phyloP scores from a whole-genome alignment of 306 rosid species.

The Glycine tomentella region DNA sequence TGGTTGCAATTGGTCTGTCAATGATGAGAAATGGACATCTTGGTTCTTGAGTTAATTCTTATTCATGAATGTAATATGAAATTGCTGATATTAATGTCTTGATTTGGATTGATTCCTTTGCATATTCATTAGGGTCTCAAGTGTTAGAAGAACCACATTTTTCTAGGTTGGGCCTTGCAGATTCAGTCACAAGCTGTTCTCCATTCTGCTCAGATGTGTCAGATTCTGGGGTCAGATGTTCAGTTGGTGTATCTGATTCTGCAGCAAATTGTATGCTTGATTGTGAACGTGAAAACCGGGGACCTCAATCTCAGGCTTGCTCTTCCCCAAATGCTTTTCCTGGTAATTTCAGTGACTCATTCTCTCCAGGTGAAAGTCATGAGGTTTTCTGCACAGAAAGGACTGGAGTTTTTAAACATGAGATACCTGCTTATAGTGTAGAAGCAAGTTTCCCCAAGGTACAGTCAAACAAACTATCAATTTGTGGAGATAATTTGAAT shows the following conservation, averaged over 20 bases:
- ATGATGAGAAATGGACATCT: slow-evolving; percentile 26
- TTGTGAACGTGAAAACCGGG: slow-evolving; percentile 52
- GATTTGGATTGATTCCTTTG: slow-evolving; percentile 35
- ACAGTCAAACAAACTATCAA: slow-evolving; percentile 44
- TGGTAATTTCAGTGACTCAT: slow-evolving; percentile 50
- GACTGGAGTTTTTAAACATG: slow-evolving; percentile 48
- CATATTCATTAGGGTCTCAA: slow-evolving; percentile 45
- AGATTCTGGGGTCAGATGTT: slow-evolving; percentile 45
- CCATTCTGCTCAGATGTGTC: slow-evolving; percentile 44
- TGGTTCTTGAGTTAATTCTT: slow-evolving; percentile 34
- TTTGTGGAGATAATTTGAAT: slow-evolving; percentile 50
- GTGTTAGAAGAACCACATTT: slow-evolving; percentile 37
- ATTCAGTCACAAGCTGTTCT: slow-evolving; percentile 40
- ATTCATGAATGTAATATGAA: neutral
- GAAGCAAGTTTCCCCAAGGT: slow-evolving; percentile 54
- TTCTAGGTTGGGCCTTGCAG: slow-evolving; percentile 26
- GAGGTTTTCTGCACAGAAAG: slow-evolving; percentile 54
- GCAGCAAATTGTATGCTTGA: slow-evolving; percentile 51
- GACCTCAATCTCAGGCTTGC: slow-evolving; percentile 50
- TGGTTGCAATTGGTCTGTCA: slow-evolving; percentile 26
- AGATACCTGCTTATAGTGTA: slow-evolving; percentile 50
- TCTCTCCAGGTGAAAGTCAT: slow-evolving; percentile 51
- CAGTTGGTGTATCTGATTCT: slow-evolving; percentile 49
- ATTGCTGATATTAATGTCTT: slow-evolving; percentile 23
- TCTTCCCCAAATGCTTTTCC: slow-evolving; percentile 56